Base-by-base conservation (phyloP, 1,284 basidiomycete species). In the Ceratobasidium papillatum region DNA sequence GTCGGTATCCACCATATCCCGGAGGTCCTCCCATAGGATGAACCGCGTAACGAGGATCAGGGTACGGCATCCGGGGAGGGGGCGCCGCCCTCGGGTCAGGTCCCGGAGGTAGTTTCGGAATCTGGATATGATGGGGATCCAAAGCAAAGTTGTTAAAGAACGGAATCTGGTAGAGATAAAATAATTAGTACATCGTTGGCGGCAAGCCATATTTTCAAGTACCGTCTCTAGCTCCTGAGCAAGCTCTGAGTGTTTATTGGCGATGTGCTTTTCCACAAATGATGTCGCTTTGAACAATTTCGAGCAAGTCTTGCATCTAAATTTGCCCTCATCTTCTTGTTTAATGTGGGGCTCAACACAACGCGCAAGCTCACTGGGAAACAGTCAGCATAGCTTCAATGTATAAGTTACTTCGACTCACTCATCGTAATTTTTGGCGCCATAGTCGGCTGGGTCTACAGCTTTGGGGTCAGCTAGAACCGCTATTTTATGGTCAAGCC, bases 231-330 rank as follows among this genome's bases (percentile, higher is more conserved):
- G 86, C 68, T 85, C 82, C 78, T 89, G 91, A 74, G 94, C 88
- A 11, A 93, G 84, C 78, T 96, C 95, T 19, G 90, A 84, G 81
- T 97, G 95, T 82, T 96, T 96, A 81, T 94, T 94, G 8, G 91
- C 88, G 77, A 96, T 91, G 81, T 97, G 95, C 84, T 98, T 98
- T 84, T 96, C 94, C 66, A 98, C 93, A 83, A 97, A 98, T 52
- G 95, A 90, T 27, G 94, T 92, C 3, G 95, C 96, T 81, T 95
- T 96, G 89, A 98, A 98, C 19, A 98, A 86, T 84, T 98, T 98
- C 82, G 90, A 90, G 82, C 96, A 98, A 64, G 91, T 92, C 84
- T 94, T 96, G 85, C 96, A 98, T 78, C 96, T 88, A 84, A 94
- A 98, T 81, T 97, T 98, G 79, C 92, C 93, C 82, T 95, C 93